Evolutionary conservation across 208 protist genomes (phyloP), one percentile per base, ranked within the genome.

Genomic region (Crithidia fasciculata): DNA sequence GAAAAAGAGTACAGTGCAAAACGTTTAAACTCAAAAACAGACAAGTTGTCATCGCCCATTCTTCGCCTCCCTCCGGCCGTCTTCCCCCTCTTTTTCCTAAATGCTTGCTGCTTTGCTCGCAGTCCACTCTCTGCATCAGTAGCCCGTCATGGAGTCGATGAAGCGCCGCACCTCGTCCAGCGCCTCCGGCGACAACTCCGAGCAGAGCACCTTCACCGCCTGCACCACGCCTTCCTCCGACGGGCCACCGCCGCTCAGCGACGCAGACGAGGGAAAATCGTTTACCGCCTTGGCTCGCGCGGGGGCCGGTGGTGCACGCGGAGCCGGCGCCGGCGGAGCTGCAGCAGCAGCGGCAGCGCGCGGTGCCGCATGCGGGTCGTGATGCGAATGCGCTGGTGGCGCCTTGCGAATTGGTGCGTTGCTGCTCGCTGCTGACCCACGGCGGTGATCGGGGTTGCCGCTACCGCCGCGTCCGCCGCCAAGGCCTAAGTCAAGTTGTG

Each of bases 151-250:
- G 2, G 88, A 85, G 69, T 93, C 91, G 16, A 95, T 84, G 65
- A 91, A 95, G 56, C 80, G 87, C 3, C 88, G 88, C 39, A 95
- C 81, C 60, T 95, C 87, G 7, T 84, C 58, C n/a, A 94, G 68
- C 0, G 74, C 76, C 54, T 84, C 70, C 0, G 78, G 71, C 16
- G 83, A 87, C 50, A 96, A 73, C 57, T 96, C 88, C 47, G 87
- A 86, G 67, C 87, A 87, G 15, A 96, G 68, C 39, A 94, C 82
- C 61, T 96, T 94, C 9, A 96, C 82, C 3, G 91, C 91, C 78
- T 91, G 89, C 47, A 96, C 80, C 15, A 94, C 87, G 37, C 91
- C 88, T 39, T 82, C 81, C 72, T 95, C 91, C 2, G 86, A 86
- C 8, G 91, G 88, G 0, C 88, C 88, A 28, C 72, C 88, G 28